Percentiles rank a stretch among this genome's conserved stretches.
Conservation (phyloP, 345 rosid species). For the Kandelia obovata region DNA sequence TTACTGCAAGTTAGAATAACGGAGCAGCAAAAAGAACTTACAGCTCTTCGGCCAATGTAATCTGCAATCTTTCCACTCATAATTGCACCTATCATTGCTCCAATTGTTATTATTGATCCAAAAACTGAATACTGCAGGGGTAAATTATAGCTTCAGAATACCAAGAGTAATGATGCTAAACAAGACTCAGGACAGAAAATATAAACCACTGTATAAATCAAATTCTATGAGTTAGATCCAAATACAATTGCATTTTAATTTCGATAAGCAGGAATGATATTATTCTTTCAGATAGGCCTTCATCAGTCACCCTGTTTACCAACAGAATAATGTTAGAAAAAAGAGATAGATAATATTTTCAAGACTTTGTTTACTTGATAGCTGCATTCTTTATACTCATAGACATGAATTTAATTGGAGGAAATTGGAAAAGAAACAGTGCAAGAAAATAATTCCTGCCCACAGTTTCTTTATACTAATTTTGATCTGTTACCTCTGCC, state of each 20-base stretch:
- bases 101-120: conserved; percentile 70
- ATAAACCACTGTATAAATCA: not conserved
- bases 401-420: no score
- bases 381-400: no score
- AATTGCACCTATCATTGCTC: conserved; percentile 81
- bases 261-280: not conserved
- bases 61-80: conserved; percentile 70
- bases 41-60: conserved; percentile 61
- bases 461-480: not conserved
- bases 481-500: conserved; percentile 41
- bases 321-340: no score
- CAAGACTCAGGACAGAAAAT: not conserved
- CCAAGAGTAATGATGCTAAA: not conserved
- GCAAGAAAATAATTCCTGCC: no score
- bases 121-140: conserved; percentile 64
- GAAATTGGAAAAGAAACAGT: no score
- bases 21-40: conserved; percentile 25
- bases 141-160: not conserved
- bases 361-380: no score
- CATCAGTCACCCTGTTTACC: no score
- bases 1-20: not conserved
- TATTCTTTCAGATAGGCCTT: not conserved
- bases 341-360: no score
- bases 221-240: no score
- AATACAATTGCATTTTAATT: not conserved